Percentiles rank a stretch among this genome's conserved stretches.
Evolutionary conservation across 192 early-diverging fungal species (phyloP).

Genomic region (Ramicandelaber brevisporus): DNA sequence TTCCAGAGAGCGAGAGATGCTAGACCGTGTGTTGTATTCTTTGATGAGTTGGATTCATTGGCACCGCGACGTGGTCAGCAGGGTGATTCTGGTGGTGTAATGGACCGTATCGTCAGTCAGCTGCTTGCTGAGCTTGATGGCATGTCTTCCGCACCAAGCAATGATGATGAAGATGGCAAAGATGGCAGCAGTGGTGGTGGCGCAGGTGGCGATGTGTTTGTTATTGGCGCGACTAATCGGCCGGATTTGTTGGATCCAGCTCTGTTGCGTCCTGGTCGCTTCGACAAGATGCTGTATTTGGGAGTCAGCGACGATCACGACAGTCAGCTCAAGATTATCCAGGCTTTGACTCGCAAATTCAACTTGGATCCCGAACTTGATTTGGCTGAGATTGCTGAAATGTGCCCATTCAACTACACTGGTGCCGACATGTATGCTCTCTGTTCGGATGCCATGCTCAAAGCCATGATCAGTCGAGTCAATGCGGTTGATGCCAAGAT

Average conservation of each 20-base stretch:
- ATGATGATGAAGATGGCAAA: slow-evolving; percentile 12
- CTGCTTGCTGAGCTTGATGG: slow-evolving; percentile 90
- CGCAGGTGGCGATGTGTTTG: slow-evolving; percentile 64
- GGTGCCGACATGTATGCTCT: slow-evolving; percentile 98
- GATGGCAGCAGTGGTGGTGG: slow-evolving; percentile 15
- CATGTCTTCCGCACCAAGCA: slow-evolving; percentile 19
- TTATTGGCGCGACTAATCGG: slow-evolving; percentile 95
- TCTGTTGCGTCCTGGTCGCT: slow-evolving; percentile 79
- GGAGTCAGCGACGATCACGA: slow-evolving; percentile 83
- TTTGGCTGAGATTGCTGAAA: slow-evolving; percentile 43
- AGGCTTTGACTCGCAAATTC: slow-evolving; percentile 93
- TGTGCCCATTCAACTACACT: slow-evolving; percentile 78
- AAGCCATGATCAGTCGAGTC: slow-evolving; percentile 81
- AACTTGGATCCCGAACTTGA: slow-evolving; percentile 55
- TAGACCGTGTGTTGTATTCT: slow-evolving; percentile 94
- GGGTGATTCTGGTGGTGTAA: slow-evolving; percentile 95
- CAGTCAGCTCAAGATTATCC: slow-evolving; percentile 61
- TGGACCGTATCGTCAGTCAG: slow-evolving; percentile 97
- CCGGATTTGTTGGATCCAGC: slow-evolving; percentile 91
- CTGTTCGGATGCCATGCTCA: slow-evolving; percentile 90
- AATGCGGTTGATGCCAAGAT: slow-evolving; percentile 31
- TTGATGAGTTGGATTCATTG: slow-evolving; percentile 96
- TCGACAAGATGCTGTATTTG: slow-evolving; percentile 91
- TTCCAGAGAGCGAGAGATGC: slow-evolving; percentile 94
- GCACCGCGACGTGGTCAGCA: slow-evolving; percentile 95